Percentiles rank a stretch among this genome's conserved stretches.
Conservation (phyloP, 148 eudicot genomes). For the Beta vulgaris region DNA sequence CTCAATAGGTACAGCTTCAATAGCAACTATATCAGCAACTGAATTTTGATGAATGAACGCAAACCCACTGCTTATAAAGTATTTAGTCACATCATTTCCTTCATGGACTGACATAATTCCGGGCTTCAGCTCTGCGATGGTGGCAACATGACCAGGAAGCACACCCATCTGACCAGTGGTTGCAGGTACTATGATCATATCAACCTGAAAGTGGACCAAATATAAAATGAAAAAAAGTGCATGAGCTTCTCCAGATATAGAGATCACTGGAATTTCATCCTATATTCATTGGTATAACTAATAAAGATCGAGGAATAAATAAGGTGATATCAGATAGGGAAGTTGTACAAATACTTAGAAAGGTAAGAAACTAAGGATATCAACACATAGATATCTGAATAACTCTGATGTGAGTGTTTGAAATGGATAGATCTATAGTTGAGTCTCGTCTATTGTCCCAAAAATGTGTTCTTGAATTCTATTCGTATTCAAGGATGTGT, state of each 20-base stretch:
- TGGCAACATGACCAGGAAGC: slow-evolving; percentile 70
- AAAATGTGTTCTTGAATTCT: background rate
- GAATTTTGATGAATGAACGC: slow-evolving; percentile 76
- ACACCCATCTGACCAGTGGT: slow-evolving; percentile 85
- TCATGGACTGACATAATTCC: slow-evolving; percentile 75
- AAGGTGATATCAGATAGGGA: background rate
- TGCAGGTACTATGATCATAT: slow-evolving; percentile 75
- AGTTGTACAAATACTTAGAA: background rate
- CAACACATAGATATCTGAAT: background rate
- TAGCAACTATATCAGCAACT: slow-evolving; percentile 66
- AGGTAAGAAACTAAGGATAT: background rate
- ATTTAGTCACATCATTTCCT: slow-evolving; percentile 59
- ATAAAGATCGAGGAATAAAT: background rate
- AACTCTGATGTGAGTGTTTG: background rate
- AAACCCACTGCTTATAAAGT: slow-evolving; percentile 78
- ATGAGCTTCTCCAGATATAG: background rate
- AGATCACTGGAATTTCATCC: background rate
- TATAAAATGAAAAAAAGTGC: background rate
- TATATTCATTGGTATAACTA: background rate
- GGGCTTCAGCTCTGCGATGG: slow-evolving; percentile 73
- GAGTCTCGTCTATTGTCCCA: background rate
- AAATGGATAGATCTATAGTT: background rate
- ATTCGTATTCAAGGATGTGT: background rate
- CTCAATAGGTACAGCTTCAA: slow-evolving; percentile 82
- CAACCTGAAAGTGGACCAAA: slow-evolving; percentile 49